Base-by-base conservation (phyloP, 1,139 yeast genomes). In the Sugiyamaella pinicola region DNA sequence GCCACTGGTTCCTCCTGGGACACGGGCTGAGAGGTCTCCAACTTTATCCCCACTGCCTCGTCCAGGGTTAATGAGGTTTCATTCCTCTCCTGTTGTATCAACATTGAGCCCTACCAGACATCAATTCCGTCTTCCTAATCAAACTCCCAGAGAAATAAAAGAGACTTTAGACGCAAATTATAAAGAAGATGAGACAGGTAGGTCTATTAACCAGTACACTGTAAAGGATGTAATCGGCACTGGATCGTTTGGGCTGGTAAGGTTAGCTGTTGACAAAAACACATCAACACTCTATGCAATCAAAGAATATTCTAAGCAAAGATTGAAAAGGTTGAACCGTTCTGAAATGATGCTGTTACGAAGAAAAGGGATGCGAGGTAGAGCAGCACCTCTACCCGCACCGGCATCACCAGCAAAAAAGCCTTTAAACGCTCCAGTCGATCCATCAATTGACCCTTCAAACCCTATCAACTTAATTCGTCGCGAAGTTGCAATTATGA, bases 171-270 rank as follows among this genome's bases (percentile, higher is more conserved):
- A 67, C 53, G 73, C 76, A 40, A 61, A 61, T 24, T 58, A 61
- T 51, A 58, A 61, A 17, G 67, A 69, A 43, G 71, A 69, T 48
- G 70, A 67, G 19, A 64, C 65, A 3, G 70, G 72, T 18, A 54
- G 58, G 22, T 61, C 61, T 34, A 61, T 74, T 33, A 74, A 73
- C 57, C 75, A 74, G 61, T 93, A 90, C 69, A 76, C 78, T 52
- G 75, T 91, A 12, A 71, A 79, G 37, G 77, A 79, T 40, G 77
- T 84, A 1, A 74, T 91, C 47, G 98, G 98, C 0, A 82, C 84
- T 60, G 98, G 98, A 0, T 84, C 96, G 0, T 91, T 88, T 67
- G 98, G 98, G 1, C 81, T 85, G 0, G 98, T 93, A 2, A 86
- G 93, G 62, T 80, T 89, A 4, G 97, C 95, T 0, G 66, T 83